Evolutionary conservation across 257 asterid species (phyloP).

Genomic region (Solanum gandarillasii): DNA sequence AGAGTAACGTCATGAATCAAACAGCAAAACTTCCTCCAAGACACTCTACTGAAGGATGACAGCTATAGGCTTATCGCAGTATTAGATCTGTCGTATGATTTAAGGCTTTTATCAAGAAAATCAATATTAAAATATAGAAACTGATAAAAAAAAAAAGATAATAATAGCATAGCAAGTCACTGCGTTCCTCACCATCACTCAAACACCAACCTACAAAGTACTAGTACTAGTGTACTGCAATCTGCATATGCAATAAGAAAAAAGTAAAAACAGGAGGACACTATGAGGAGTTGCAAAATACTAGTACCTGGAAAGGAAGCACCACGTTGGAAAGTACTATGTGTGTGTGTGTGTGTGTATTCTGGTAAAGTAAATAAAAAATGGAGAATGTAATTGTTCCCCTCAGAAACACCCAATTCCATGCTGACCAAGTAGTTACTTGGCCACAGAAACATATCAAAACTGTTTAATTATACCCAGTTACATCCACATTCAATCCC

Average conservation of each 20-base stretch:
- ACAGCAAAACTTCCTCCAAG: not conserved
- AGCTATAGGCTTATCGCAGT: not conserved
- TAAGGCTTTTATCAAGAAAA: not conserved
- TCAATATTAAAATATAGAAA: not conserved
- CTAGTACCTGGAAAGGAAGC: not conserved
- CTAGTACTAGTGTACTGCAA: not conserved
- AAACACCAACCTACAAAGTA: not conserved
- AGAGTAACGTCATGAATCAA: not conserved
- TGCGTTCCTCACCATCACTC: not conserved
- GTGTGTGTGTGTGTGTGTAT: not conserved
- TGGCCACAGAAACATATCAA: not conserved
- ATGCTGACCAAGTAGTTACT: not conserved
- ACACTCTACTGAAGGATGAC: not conserved
- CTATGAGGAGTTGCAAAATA: not conserved
- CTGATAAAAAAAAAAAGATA: not conserved
- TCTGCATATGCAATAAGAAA: not conserved
- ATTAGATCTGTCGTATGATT: not conserved
- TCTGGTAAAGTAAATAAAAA: not conserved
- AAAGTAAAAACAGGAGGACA: not conserved
- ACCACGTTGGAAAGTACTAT: not conserved
- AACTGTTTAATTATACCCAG: not conserved
- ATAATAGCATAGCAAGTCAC: not conserved
- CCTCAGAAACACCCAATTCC: not conserved
- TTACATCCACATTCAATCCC: not conserved
- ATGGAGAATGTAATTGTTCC: not conserved